These are phyloP conservation scores for Backusella macrospora DNA, from an alignment of 192 early-diverging fungal species.

Conservation along the genomic window DNA sequence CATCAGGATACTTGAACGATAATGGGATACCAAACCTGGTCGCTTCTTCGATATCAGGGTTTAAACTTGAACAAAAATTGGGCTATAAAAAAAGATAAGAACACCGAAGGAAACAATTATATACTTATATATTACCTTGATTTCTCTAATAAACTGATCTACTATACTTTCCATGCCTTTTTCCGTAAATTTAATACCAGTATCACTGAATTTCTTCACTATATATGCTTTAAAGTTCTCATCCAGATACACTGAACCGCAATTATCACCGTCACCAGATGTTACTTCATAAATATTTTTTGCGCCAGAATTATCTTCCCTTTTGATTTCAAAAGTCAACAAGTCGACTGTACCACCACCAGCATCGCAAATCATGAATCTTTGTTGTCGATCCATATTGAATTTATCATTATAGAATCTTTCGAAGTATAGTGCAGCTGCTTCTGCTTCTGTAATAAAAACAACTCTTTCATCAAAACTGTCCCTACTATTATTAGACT, in stretches of 20 bases:
- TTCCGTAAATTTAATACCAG: slow-evolving; percentile 35
- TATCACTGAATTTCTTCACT: slow-evolving; percentile 37
- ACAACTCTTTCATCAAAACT: too few relatives aligned
- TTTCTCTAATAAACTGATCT: slow-evolving; percentile 40
- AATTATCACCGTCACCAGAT: slow-evolving; percentile 43
- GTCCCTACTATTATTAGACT: too few relatives aligned
- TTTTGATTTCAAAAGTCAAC: slow-evolving; percentile 46
- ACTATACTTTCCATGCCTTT: slow-evolving; percentile 42
- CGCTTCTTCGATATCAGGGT: slow-evolving; percentile 34
- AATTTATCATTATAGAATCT: too few relatives aligned
- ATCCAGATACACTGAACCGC: slow-evolving; percentile 50
- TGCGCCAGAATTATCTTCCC: slow-evolving; percentile 7
- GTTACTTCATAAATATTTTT: slow-evolving; percentile 44
- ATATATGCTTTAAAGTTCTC: slow-evolving; percentile 39
- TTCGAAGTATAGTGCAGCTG: too few relatives aligned
- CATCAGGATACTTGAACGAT: slow-evolving; percentile 33
- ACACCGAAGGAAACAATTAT: neutral
- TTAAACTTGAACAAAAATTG: slow-evolving; percentile 46
- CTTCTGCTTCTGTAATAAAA: too few relatives aligned
- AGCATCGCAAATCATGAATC: too few relatives aligned
- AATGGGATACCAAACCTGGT: slow-evolving; percentile 45
- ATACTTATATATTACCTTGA: slow-evolving; percentile 36
- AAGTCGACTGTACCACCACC: slow-evolving; percentile 56
- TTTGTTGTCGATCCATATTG: too few relatives aligned
- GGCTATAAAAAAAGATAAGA: slow-evolving; percentile 29